Evolutionary conservation across 306 rosid genomes (phyloP), one percentile per base, ranked within the genome.

Genomic region (Vigna radiata): DNA sequence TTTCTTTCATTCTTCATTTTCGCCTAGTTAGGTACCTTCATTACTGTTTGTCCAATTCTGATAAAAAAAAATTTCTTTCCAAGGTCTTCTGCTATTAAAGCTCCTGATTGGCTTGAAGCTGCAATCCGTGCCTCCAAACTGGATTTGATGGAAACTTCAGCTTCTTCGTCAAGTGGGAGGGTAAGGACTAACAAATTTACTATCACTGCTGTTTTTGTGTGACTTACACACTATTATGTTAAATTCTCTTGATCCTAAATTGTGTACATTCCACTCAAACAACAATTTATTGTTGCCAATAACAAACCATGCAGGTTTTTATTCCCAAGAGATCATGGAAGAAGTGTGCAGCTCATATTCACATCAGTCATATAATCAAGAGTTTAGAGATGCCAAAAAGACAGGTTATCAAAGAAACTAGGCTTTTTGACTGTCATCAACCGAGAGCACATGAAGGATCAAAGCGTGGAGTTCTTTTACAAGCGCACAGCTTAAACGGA

Each of bases 301-400:
- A 23, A 41, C 66, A 65, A 64, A 73, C 54, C 21, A 0, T 44
- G 74, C 89, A 90, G 96, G 69, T 68, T 60, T 66, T 25, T 21
- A 17, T 13, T 41, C 76, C 61, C 56, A 84, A 78, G 70, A 83
- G 44, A 47, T 50, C 78, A 9, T 82, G 84, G 86, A 93, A 88
- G 87, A 90, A 81, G 76, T 90, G 89, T 76, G 92, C 89, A 39
- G 72, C 86, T 67, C 97, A 93, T 82, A 90, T 89, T 56, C 78
- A 77, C 90, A 91, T 91, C 56, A 82, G 88, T 75, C 89, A 54
- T 62, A 47, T 88, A 25, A 93, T 93, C 65, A 83, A 54, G 77
- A 78, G 70, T 65, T 72, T 85, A 18, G 81, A 83, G 50, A 21
- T 29, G 56, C 60, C 84, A 7, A 84, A 76, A 83, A 67, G 82